Base-by-base conservation (phyloP, 2,329 filamentous ascomycete genomes). In the Aspergillus sp. region DNA sequence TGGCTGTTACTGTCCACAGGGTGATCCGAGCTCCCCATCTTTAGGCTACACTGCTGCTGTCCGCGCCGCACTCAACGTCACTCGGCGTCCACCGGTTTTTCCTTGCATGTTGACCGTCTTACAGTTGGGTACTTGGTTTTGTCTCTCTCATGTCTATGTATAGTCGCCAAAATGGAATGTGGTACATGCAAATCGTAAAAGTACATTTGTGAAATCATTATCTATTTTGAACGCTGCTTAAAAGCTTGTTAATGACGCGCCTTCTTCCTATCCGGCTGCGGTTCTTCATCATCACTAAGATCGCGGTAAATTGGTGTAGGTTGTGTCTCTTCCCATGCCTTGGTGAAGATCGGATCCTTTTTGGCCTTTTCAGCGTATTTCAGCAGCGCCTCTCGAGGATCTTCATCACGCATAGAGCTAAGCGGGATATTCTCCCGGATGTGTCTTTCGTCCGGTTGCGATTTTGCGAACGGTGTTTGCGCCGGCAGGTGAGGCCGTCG, bases 311-410 rank as follows among this genome's bases (percentile, higher is more conserved):
- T 89, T 24, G 93, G 91, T 65, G 93, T 88, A 0, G 95, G 95
- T 77, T 98, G 93, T 38, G 92, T 98, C 66, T 89, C 83, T 70
- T 89, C 89, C 90, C 92, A 99, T 15, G 93, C 95, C 64, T 90
- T 91, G 30, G 95, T 99, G 70, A 98, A 99, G 67, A 96, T 83
- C 0, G 93, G 93, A 71, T 98, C 93, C 71, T 91, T 93, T 75
- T 96, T 87, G 12, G 93, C 92, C 71, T 96, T 88, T 55, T 96
- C 91, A 38, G 92, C 93, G 80, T 98, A 99, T 78, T 96, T 97
- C 59, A 99, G 78, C 69, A 99, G 78, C 45, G 95, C 95, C 75
- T 96, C 95, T 62, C 95, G 82, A 0, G 95, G 95, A 78, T 99
- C 95, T 73, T 99, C 95, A 74, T 99, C 93, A 48, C 96, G 83